phyloP scores from a whole-genome alignment of 2,329 filamentous ascomycete genomes.

The Fusarium dlaminii region DNA sequence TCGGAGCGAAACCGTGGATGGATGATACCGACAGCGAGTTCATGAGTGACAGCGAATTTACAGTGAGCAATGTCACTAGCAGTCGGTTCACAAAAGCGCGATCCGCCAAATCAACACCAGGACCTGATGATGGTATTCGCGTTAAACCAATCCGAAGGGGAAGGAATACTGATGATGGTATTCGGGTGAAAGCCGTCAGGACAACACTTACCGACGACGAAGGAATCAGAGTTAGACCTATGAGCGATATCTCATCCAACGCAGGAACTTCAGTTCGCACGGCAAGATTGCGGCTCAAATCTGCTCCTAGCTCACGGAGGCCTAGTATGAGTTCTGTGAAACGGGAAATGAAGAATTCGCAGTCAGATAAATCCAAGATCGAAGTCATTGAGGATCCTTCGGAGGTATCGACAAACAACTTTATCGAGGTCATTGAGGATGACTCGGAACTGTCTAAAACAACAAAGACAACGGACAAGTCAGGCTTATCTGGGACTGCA shows the following conservation, averaged over 20 bases:
- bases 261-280: constrained; percentile 39
- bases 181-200: constrained; percentile 45
- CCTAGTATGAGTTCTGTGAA: constrained; percentile 42
- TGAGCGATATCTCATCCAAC: constrained; percentile 43
- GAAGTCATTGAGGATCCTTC: constrained; percentile 16
- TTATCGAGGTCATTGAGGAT: constrained; percentile 25
- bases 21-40: constrained; percentile 43
- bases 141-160: constrained; percentile 52
- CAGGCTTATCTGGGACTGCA: constrained; percentile 1
- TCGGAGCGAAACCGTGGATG: constrained; percentile 38
- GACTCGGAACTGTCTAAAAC: constrained; percentile 35
- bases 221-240: constrained; percentile 46
- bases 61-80: constrained; percentile 39
- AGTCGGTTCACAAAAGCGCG: constrained; percentile 33
- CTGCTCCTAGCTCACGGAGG: constrained; percentile 38
- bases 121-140: constrained; percentile 55
- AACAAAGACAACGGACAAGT: constrained; percentile 11
- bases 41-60: constrained; percentile 45
- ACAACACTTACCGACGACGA: constrained; percentile 40
- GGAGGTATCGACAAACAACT: constrained; percentile 19
- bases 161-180: constrained; percentile 46
- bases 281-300: constrained; percentile 43
- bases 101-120: constrained; percentile 39
- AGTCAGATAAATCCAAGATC: constrained; percentile 24
- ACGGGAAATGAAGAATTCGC: constrained; percentile 40